phyloP scores from a whole-genome alignment of 2,329 filamentous ascomycete species.

The Fusarium mundagurra region DNA sequence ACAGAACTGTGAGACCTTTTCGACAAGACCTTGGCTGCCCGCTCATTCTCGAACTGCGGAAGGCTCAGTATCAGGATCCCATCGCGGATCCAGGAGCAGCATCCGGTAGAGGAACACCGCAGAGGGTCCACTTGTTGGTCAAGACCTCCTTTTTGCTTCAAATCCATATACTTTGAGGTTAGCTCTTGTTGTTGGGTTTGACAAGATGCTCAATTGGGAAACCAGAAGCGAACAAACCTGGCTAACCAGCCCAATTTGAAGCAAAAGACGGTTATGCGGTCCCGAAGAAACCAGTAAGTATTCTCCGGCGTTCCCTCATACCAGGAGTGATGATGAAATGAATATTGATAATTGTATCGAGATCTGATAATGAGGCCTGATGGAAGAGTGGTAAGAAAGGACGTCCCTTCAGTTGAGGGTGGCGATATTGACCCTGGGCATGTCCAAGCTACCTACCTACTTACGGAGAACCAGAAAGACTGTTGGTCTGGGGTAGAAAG shows the following conservation, averaged over 20 bases:
- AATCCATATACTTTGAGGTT: slow-evolving; percentile 12
- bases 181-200: slow-evolving; percentile 25
- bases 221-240: slow-evolving; percentile 54
- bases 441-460: neutral
- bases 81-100: slow-evolving; percentile 30
- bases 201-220: slow-evolving; percentile 49
- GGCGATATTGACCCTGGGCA: neutral
- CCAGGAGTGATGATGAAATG: neutral
- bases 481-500: neutral
- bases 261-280: slow-evolving; percentile 15
- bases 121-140: slow-evolving; percentile 19
- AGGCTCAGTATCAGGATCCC: slow-evolving; percentile 6
- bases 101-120: slow-evolving; percentile 32
- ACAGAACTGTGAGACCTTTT: slow-evolving; percentile 22
- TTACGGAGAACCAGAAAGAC: neutral
- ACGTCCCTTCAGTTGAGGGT: neutral
- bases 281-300: neutral
- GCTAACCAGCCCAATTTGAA: slow-evolving; percentile 39
- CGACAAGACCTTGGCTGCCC: neutral
- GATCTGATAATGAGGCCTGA: neutral
- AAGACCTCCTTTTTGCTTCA: slow-evolving; percentile 19
- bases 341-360: neutral
- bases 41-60: neutral
- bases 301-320: neutral
- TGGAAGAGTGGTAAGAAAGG: neutral